Evolutionary conservation across 2,329 filamentous ascomycete species (phyloP), one percentile per base, ranked within the genome.

Genomic region (Didymella arachidicola): DNA sequence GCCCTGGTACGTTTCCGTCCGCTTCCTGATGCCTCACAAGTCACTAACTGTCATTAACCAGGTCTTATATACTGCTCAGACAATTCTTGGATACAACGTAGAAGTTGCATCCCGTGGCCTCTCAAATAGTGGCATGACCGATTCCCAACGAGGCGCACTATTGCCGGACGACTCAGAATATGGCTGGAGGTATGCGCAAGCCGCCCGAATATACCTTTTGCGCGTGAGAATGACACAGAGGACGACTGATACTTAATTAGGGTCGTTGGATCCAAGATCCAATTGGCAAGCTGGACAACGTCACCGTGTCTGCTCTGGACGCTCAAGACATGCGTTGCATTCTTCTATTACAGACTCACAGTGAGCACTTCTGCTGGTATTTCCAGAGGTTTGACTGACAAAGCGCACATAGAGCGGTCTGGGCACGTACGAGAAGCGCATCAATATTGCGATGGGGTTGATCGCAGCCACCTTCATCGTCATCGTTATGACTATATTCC

Each of bases 261-360:
- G 73, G 76, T 86, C 0, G 70, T 80, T 3, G 86, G 85, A 0
- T 84, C 80, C 19, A 82, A 84, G 65, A 81, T 82, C 2, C 81
- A 84, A 57, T 70, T 86, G 1, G 73, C 82, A 1, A 83, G 84
- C 2, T 87, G 84, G 84, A 81, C 80, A 5, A 72, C 79, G 36
- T 86, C 86, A 60, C 80, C 81, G 1, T 71, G 79, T n/a, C 69
- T 86, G 18, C 71, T 86, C 32, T 85, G 81, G 80, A 73, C 80
- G 25, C 72, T 87, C 45, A 87, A 87, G 71, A 73, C 79, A 4
- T 85, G 84, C 49, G 80, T 87, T 76, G 77, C 83, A 4, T 75
- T 82, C 36, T 87, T 87, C 66, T 87, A 86, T 65, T 77, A 80
- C 7, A 79, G 85, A 46, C 75, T 88, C 18, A 63, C 58, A 69